Conservation (phyloP, 768 basidiomycete species). For the Punctularia strigosozonata region DNA sequence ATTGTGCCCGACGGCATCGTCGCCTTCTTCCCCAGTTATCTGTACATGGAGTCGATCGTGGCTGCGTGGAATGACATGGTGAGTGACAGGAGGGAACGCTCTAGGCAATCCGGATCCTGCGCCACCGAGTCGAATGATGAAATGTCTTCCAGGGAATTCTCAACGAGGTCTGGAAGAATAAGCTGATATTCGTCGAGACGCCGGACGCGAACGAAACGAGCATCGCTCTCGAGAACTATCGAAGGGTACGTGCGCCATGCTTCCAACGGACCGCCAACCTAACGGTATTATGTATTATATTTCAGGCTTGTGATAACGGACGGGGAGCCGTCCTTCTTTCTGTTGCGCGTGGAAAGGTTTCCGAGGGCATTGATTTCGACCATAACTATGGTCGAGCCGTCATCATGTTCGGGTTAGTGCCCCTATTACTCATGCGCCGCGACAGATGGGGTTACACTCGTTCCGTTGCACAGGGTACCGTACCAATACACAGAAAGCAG, state of each 20-base stretch:
- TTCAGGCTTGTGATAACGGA: conserved; percentile 94
- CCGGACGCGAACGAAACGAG: conserved; percentile 99
- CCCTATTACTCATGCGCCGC: conserved; percentile 6
- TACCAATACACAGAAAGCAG: conserved; percentile 98
- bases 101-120: not conserved
- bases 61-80: conserved; percentile 99
- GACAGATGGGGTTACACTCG: conserved; percentile 1
- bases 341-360: conserved; percentile 97
- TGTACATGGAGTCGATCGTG: conserved; percentile 99
- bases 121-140: conserved; percentile 1
- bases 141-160: conserved; percentile 68
- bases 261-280: too few relatives aligned
- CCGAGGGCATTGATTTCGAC: conserved; percentile 99
- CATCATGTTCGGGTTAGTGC: conserved; percentile 93
- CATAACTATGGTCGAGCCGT: conserved; percentile 99
- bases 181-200: conserved; percentile 97
- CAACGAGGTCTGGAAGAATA: conserved; percentile 99
- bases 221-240: conserved; percentile 94
- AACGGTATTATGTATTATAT: not conserved
- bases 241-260: conserved; percentile 56
- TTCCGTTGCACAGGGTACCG: conserved; percentile 48
- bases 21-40: conserved; percentile 97
- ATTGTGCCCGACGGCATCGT: conserved; percentile 98
- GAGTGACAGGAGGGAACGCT: conserved; percentile 17
- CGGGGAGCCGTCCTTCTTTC: conserved; percentile 93